Percentiles rank a stretch among this genome's conserved stretches.
Conservation (phyloP, 306 rosid genomes). For the Senna siamea region DNA sequence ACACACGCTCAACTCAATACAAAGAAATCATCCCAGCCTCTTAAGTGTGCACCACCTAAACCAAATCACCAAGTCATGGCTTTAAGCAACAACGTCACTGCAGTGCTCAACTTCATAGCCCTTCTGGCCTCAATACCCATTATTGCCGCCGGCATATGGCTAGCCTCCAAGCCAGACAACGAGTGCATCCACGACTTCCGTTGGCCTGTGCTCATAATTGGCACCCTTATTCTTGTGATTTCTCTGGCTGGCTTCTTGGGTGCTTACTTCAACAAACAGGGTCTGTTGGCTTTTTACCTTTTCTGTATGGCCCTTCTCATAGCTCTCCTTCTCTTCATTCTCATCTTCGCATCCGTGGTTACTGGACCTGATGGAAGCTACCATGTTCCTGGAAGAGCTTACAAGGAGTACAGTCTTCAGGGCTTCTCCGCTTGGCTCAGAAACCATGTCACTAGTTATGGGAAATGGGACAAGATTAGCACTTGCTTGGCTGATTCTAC, state of each 20-base stretch:
- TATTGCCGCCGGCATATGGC: conserved; percentile 87
- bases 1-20: too few species aligned
- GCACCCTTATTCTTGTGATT: conserved; percentile 70
- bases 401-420: conserved; percentile 61
- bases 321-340: conserved; percentile 59
- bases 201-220: conserved; percentile 76
- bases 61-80: conserved; percentile 54
- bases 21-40: too few species aligned
- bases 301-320: conserved; percentile 83
- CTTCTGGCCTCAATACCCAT: conserved; percentile 72
- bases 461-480: conserved; percentile 64
- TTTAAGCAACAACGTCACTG: conserved; percentile 83
- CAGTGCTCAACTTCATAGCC: conserved; percentile 74
- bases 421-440: conserved; percentile 75
- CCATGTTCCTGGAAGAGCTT: conserved; percentile 57
- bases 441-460: conserved; percentile 55
- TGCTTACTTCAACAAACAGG: conserved; percentile 76
- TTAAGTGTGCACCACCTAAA: too few species aligned
- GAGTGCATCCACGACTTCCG: conserved; percentile 74
- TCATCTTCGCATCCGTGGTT: conserved; percentile 75
- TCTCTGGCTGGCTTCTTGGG: conserved; percentile 84
- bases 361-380: conserved; percentile 66
- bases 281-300: conserved; percentile 80
- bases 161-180: conserved; percentile 84
- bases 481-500: conserved; percentile 78